Percentiles rank a stretch among this genome's conserved stretches.
Conservation (phyloP, 2,329 filamentous ascomycete genomes). For the Aspergillus sp. region DNA sequence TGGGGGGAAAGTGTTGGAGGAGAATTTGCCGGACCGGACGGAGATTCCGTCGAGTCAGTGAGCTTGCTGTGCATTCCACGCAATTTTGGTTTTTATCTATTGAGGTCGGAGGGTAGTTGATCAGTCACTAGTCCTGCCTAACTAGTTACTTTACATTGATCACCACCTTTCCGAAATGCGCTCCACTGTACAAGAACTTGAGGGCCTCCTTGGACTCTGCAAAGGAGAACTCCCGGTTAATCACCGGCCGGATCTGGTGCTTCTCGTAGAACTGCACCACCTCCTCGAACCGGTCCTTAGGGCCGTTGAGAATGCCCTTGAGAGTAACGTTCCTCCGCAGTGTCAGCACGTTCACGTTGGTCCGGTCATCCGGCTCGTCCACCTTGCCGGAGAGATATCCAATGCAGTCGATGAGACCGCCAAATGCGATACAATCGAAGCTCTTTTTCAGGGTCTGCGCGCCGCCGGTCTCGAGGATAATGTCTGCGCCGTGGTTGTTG, state of each 20-base stretch:
- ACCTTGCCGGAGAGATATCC: slow-evolving; percentile 47
- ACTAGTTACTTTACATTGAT: slow-evolving; percentile 35
- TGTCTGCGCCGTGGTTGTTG: slow-evolving; percentile 40
- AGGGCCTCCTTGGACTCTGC: slow-evolving; percentile 46
- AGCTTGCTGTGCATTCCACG: neutral
- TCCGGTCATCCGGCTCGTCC: slow-evolving; percentile 46
- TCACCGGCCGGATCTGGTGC: slow-evolving; percentile 33
- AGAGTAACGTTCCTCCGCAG: slow-evolving; percentile 45
- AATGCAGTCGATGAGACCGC: slow-evolving; percentile 41
- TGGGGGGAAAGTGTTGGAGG: slow-evolving; percentile 14
- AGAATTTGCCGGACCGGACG: slow-evolving; percentile 15
- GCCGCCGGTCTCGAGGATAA: slow-evolving; percentile 46
- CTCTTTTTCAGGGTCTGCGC: slow-evolving; percentile 44
- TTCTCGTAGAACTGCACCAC: slow-evolving; percentile 28
- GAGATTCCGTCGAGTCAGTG: neutral
- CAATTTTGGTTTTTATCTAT: too few species aligned
- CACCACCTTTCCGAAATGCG: slow-evolving; percentile 50
- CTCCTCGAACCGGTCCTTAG: slow-evolving; percentile 45
- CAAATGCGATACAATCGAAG: slow-evolving; percentile 37
- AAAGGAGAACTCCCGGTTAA: slow-evolving; percentile 49
- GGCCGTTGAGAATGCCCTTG: slow-evolving; percentile 56
- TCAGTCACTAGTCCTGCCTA: too few species aligned
- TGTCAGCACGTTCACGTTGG: slow-evolving; percentile 53
- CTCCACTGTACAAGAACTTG: slow-evolving; percentile 44
- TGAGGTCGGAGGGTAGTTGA: too few species aligned